These are phyloP conservation scores for Neofusicoccum kwambonambiense DNA, from an alignment of 2,329 filamentous ascomycete species.

Conservation along the genomic window DNA sequence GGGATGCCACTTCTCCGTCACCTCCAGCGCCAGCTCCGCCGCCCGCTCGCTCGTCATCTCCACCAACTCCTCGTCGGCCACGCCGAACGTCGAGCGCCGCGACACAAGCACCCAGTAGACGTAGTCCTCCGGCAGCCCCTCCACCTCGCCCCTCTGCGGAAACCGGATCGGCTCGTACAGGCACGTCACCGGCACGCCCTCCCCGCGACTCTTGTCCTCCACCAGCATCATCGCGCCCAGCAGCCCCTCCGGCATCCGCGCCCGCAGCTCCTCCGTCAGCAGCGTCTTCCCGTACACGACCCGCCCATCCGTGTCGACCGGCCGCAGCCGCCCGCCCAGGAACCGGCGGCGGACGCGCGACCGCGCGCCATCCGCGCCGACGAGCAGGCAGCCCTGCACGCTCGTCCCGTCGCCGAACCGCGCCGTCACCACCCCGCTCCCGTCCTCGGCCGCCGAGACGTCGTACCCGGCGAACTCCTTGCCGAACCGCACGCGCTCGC, in stretches of 20 bases:
- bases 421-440: not conserved
- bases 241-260: constrained; percentile 21
- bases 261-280: constrained; percentile 27
- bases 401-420: constrained; percentile 18
- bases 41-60: constrained; percentile 15
- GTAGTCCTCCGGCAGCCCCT: constrained; percentile 29
- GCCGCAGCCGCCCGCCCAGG: constrained; percentile 19
- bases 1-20: constrained; percentile 23
- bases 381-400: constrained; percentile 16
- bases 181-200: constrained; percentile 19
- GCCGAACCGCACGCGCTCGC: not conserved
- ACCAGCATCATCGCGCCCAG: constrained; percentile 26
- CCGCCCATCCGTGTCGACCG: constrained; percentile 40
- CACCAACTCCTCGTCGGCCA: constrained; percentile 17
- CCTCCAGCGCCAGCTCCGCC: constrained; percentile 17
- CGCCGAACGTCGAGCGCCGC: constrained; percentile 19
- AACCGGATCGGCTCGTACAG: constrained; percentile 29
- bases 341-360: constrained; percentile 38
- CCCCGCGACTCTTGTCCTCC: constrained; percentile 18
- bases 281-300: constrained; percentile 44
- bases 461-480: not conserved
- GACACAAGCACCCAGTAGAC: constrained; percentile 36
- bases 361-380: constrained; percentile 25
- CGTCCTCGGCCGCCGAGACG: not conserved
- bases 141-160: constrained; percentile 16